A percentile compares a stretch with the other conserved stretches of the same genome.
phyloP scores from a whole-genome alignment of 1,139 yeast species.

The Sugiyamaella xylanicola region DNA sequence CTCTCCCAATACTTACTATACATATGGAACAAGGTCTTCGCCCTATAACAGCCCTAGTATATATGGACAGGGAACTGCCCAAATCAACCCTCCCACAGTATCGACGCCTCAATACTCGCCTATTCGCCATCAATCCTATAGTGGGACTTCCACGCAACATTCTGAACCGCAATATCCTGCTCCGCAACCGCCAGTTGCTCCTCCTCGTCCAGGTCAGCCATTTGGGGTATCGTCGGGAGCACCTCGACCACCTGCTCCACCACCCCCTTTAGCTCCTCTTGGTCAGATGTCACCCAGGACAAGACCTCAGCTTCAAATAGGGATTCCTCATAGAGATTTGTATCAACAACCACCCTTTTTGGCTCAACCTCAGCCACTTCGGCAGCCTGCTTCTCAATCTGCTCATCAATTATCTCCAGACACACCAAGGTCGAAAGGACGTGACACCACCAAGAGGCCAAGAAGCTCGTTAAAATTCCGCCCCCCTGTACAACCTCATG shows the following conservation, averaged over 20 bases:
- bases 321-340: background rate
- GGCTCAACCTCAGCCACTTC: conserved; percentile 8
- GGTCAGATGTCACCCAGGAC: background rate
- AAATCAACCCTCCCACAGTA: background rate
- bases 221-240: background rate
- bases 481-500: conserved; percentile 4
- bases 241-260: conserved; percentile 11
- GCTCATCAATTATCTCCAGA: background rate
- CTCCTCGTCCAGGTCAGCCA: conserved; percentile 7
- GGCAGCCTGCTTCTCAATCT: conserved; percentile 10
- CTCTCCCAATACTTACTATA: conserved; percentile 18
- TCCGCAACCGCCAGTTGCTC: conserved; percentile 9
- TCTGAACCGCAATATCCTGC: background rate
- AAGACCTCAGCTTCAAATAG: background rate
- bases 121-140: conserved; percentile 1
- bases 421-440: background rate
- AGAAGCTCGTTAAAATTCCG: conserved; percentile 8
- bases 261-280: background rate
- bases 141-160: conserved; percentile 4
- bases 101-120: conserved; percentile 4
- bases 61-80: conserved; percentile 1
- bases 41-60: conserved; percentile 14
- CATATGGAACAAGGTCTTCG: conserved; percentile 11
- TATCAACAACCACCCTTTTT: conserved; percentile 12
- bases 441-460: conserved; percentile 1